Evolutionary conservation across 2,329 filamentous ascomycete genomes (phyloP).

Genomic region (Alternaria conjuncta): DNA sequence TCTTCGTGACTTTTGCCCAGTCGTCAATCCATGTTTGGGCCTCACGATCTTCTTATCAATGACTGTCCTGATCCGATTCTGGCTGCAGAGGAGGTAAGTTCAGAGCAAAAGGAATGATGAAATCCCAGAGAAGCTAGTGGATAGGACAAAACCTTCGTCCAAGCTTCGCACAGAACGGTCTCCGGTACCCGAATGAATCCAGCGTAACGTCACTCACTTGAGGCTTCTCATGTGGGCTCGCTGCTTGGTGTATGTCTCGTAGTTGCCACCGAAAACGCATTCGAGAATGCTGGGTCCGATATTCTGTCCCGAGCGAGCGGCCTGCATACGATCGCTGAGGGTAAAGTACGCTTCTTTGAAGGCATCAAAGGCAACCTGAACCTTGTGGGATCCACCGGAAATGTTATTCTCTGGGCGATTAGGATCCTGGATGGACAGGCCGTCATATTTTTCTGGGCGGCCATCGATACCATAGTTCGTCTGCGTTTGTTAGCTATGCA

Average conservation of each 20-base stretch:
- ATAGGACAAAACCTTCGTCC: not conserved
- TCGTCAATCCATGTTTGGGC: not conserved
- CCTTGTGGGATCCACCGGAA: constrained; percentile 80
- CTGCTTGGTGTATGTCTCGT: constrained; percentile 74
- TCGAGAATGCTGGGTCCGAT: constrained; percentile 67
- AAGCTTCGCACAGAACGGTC: not conserved
- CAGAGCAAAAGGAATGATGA: not conserved
- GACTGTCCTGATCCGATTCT: not conserved
- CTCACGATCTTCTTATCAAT: not conserved
- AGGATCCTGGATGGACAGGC: constrained; percentile 89
- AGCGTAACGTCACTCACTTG: constrained; percentile 30
- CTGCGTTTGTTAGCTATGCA: constrained; percentile 21
- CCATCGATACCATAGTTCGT: constrained; percentile 35
- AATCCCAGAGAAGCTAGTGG: not conserved
- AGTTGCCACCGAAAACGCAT: constrained; percentile 78
- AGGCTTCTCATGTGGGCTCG: constrained; percentile 63
- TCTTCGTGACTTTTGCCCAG: not conserved
- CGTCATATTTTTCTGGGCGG: constrained; percentile 52
- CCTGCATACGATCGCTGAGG: constrained; percentile 61
- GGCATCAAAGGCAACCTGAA: constrained; percentile 67
- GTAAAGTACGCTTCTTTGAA: constrained; percentile 63
- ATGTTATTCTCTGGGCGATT: constrained; percentile 88
- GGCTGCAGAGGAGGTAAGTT: not conserved
- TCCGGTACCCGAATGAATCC: constrained; percentile 2
- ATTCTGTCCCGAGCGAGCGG: constrained; percentile 19